Percentiles rank a stretch among this genome's conserved stretches.
Conservation (phyloP, 2,329 filamentous ascomycete species). For the Cryoendolithus antarcticus region DNA sequence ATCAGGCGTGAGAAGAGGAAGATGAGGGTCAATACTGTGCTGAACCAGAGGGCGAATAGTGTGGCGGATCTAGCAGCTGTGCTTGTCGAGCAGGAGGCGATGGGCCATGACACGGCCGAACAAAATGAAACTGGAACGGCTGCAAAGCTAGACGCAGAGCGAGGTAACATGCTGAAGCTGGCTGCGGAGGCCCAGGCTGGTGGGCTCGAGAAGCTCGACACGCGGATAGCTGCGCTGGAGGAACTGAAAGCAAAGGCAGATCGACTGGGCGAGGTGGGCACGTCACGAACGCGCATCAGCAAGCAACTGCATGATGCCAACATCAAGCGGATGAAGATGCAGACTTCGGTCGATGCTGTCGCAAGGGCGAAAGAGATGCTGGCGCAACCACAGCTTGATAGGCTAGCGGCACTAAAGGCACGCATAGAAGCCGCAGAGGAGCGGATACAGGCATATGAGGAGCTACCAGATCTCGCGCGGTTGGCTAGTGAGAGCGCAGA, state of each 20-base stretch:
- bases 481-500: too few species aligned
- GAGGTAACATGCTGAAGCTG: constrained; percentile 12
- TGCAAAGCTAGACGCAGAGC: constrained; percentile 7
- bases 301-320: constrained; percentile 3
- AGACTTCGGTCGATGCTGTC: constrained; percentile 10
- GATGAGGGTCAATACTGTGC: constrained; percentile 42
- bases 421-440: not conserved
- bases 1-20: constrained; percentile 28
- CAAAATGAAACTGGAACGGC: constrained; percentile 8
- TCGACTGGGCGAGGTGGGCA: constrained; percentile 3
- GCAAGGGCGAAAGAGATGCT: constrained; percentile 4
- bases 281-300: constrained; percentile 3
- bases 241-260: constrained; percentile 4
- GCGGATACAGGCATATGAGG: too few species aligned
- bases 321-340: constrained; percentile 9
- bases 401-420: not conserved
- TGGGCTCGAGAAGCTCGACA: constrained; percentile 10
- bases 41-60: constrained; percentile 53
- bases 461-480: too few species aligned
- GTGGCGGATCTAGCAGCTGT: constrained; percentile 49
- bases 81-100: constrained; percentile 35
- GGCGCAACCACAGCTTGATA: not conserved
- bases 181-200: constrained; percentile 7
- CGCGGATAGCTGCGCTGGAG: constrained; percentile 5
- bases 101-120: constrained; percentile 15